These are phyloP conservation scores for Pseudogymnoascus pannorum DNA, from an alignment of 2,329 filamentous ascomycete species.

Conservation along the genomic window DNA sequence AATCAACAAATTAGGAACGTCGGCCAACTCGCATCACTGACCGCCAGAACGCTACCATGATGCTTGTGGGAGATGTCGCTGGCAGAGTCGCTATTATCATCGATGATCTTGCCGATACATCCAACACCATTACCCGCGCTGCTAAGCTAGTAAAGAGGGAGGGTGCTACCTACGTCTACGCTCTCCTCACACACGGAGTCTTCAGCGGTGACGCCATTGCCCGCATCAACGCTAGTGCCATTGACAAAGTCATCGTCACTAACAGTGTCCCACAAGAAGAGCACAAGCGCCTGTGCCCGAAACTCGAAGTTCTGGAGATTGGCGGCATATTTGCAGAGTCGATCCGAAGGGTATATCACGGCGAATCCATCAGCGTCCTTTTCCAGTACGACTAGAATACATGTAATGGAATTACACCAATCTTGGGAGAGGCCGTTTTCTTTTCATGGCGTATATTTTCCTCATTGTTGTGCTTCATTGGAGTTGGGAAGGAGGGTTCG, in stretches of 20 bases:
- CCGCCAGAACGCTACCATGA: constrained; percentile 88
- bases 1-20: constrained; percentile 58
- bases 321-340: constrained; percentile 90
- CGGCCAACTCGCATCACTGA: constrained; percentile 82
- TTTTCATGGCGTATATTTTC: constrained; percentile 5
- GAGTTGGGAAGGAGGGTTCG: constrained; percentile 6
- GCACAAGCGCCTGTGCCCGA: constrained; percentile 69
- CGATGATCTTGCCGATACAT: constrained; percentile 91
- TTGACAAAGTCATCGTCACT: constrained; percentile 92
- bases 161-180: constrained; percentile 84
- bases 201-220: constrained; percentile 92
- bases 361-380: constrained; percentile 92
- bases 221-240: constrained; percentile 82
- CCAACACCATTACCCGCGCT: constrained; percentile 92
- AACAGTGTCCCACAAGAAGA: constrained; percentile 89
- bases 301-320: constrained; percentile 87
- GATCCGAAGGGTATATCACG: constrained; percentile 91
- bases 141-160: constrained; percentile 96
- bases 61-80: constrained; percentile 82
- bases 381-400: constrained; percentile 68
- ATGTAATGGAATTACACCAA: constrained; percentile 9
- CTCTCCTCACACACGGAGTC: constrained; percentile 88
- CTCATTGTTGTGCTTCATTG: constrained; percentile 2
- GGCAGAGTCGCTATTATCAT: constrained; percentile 81
- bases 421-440: constrained; percentile 6